Conservation (phyloP, 345 rosid genomes). For the Dovyalis caffra region DNA sequence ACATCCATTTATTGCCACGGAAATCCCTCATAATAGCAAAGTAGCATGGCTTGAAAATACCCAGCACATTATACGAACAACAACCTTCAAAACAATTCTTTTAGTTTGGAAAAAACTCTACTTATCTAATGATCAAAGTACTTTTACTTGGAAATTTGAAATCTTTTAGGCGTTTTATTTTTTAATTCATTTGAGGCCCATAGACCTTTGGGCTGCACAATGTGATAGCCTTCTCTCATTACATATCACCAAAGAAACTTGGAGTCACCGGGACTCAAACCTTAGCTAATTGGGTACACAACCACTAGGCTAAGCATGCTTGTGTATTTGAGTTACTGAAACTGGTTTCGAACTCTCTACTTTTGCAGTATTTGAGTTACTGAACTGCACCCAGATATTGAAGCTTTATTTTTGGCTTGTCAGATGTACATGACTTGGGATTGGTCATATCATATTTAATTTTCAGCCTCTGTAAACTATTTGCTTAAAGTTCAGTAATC, state of each 20-base stretch:
- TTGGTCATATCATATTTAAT: too few species aligned
- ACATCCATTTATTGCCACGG: too few species aligned
- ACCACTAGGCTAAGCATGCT: too few species aligned
- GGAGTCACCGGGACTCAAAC: too few species aligned
- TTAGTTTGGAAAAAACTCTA: neutral
- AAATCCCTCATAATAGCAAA: neutral
- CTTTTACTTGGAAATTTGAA: neutral
- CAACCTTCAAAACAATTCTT: neutral
- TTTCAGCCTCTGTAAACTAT: neutral
- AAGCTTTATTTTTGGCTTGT: neutral
- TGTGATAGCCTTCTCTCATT: too few species aligned
- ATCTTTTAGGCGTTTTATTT: too few species aligned
- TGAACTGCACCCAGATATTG: neutral
- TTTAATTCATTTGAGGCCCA: too few species aligned
- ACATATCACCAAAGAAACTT: too few species aligned
- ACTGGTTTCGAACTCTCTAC: neutral
- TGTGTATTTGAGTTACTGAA: too few species aligned
- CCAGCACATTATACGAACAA: neutral
- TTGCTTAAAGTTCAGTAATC: neutral
- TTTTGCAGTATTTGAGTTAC: neutral
- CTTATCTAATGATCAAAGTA: neutral
- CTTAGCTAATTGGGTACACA: too few species aligned
- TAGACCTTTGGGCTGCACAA: too few species aligned
- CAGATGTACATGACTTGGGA: neutral
- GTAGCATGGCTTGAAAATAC: neutral